Evolutionary conservation across 2,329 filamentous ascomycete species (phyloP).

Genomic region (Fusarium lyarnte): DNA sequence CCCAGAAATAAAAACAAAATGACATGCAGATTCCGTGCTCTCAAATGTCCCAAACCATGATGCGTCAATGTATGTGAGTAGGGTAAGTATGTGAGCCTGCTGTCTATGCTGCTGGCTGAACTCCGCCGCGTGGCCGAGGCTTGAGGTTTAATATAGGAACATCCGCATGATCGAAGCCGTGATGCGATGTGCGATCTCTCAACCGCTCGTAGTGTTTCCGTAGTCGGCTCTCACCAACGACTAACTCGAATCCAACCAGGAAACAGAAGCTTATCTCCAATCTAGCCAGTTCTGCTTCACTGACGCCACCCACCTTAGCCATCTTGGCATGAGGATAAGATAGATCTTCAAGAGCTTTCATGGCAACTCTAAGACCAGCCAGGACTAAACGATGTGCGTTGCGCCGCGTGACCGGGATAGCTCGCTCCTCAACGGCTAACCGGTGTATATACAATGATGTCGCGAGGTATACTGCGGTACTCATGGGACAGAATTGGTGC

Average conservation of each 20-base stretch:
- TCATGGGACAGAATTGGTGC: slow-evolving; percentile 92
- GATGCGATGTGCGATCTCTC: slow-evolving; percentile 43
- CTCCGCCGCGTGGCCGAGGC: slow-evolving; percentile 34
- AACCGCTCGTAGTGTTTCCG: slow-evolving; percentile 49
- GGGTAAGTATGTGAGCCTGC: neutral
- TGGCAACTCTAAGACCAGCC: slow-evolving; percentile 85
- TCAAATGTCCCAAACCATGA: slow-evolving; percentile 2
- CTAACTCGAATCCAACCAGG: slow-evolving; percentile 84
- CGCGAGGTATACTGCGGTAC: slow-evolving; percentile 90
- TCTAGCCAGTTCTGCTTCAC: slow-evolving; percentile 79
- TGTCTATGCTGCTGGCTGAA: slow-evolving; percentile 27
- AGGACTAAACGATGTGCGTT: slow-evolving; percentile 90
- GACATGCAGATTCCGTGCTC: slow-evolving; percentile 2
- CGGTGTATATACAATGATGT: slow-evolving; percentile 88
- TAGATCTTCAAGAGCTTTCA: slow-evolving; percentile 94
- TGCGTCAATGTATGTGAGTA: neutral
- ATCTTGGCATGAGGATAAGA: slow-evolving; percentile 87
- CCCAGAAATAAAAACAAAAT: slow-evolving; percentile 8
- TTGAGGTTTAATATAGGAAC: slow-evolving; percentile 45
- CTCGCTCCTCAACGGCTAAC: slow-evolving; percentile 78
- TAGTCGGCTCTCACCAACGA: slow-evolving; percentile 54
- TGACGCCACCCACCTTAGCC: slow-evolving; percentile 88
- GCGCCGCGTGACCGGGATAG: slow-evolving; percentile 81
- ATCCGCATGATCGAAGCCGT: slow-evolving; percentile 39
- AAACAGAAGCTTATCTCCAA: slow-evolving; percentile 93